phyloP scores from a whole-genome alignment of 306 rosid species.

The Delonix regia region DNA sequence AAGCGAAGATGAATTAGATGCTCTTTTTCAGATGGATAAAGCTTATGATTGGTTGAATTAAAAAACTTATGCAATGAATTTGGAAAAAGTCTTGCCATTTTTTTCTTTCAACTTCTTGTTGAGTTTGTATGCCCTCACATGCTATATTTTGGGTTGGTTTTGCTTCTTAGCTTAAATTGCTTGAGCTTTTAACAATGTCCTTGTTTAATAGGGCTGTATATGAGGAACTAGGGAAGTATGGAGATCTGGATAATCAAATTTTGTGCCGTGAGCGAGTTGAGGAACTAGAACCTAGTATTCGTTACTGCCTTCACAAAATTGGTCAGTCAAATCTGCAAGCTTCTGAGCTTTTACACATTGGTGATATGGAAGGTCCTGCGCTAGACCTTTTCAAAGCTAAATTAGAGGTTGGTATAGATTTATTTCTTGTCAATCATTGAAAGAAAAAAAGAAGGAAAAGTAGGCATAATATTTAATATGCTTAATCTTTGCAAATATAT shows the following conservation, averaged over 20 bases:
- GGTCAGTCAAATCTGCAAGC: slow-evolving; percentile 92
- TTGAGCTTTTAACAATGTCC: slow-evolving; percentile 17
- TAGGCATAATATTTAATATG: slow-evolving; percentile 7
- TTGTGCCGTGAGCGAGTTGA: slow-evolving; percentile 96
- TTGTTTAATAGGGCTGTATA: slow-evolving; percentile 77
- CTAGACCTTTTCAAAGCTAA: slow-evolving; percentile 94
- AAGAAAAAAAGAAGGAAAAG: background rate
- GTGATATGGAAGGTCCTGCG: slow-evolving; percentile 99
- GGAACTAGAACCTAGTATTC: slow-evolving; percentile 96
- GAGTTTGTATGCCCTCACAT: slow-evolving; percentile 17
- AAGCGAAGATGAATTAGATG: slow-evolving; percentile 23
- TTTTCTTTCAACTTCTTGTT: background rate
- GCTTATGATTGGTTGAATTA: slow-evolving; percentile 22
- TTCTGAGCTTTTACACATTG: slow-evolving; percentile 89
- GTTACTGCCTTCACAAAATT: slow-evolving; percentile 90
- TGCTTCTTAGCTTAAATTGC: slow-evolving; percentile 11
- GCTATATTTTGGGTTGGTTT: slow-evolving; percentile 28
- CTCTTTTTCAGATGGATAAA: background rate
- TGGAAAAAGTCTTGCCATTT: background rate
- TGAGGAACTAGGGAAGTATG: slow-evolving; percentile 95
- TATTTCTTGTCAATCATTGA: slow-evolving; percentile 10
- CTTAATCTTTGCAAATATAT: slow-evolving; percentile 25
- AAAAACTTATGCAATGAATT: slow-evolving; percentile 1
- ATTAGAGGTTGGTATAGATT: slow-evolving; percentile 73
- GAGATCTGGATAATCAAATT: slow-evolving; percentile 92